Evolutionary conservation across 1,139 yeast genomes (phyloP), one percentile per base, ranked within the genome.

Genomic region (Blastobotrys illinoisensis): DNA sequence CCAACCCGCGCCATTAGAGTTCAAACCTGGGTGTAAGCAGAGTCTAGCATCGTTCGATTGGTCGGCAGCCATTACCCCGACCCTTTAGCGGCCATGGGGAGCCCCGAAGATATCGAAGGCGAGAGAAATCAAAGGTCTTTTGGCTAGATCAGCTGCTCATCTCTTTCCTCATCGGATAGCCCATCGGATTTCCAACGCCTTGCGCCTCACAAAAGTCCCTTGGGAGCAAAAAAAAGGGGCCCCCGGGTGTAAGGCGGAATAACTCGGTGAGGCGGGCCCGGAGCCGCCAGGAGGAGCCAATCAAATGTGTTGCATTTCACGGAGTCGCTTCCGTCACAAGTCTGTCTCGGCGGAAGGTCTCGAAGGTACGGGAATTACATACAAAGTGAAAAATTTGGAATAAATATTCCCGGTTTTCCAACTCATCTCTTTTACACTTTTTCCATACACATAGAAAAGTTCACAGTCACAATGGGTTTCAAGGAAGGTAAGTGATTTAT

Each of bases 401-500:
- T 32, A 32, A 32, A 32, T 32, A 32, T 3, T 32, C 40, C 16
- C 40, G 16, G 7, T 32, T 32, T 32, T 32, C 40, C 11, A 32
- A 6, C 40, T 13, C 16, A 13, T 13, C 40, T 13, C 40, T 32
- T 26, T 32, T 32, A 32, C 40, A 32, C 40, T 32, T 32, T 32
- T 13, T n/a, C 14, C 40, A 32, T 32, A 32, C 40, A 32, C 40
- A 32, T 13, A 32, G 14, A 32, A 32, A 32, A 32, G 16, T 32
- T 32, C 40, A 32, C 16, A 46, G 49, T 32, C 40, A 32, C 16
- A 46, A 52, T 52, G 55, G 55, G 55, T 45, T 52, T 49, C 47
- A 24, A 23, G n/a, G 55, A 49, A 50, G 56, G 56, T 48, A 48
- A 20, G 53, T 50, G n/a, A 28, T 13, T 19, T 2, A 21, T n/a